phyloP scores from a whole-genome alignment of 2,329 filamentous ascomycete genomes.

The Aspergillus texensis region DNA sequence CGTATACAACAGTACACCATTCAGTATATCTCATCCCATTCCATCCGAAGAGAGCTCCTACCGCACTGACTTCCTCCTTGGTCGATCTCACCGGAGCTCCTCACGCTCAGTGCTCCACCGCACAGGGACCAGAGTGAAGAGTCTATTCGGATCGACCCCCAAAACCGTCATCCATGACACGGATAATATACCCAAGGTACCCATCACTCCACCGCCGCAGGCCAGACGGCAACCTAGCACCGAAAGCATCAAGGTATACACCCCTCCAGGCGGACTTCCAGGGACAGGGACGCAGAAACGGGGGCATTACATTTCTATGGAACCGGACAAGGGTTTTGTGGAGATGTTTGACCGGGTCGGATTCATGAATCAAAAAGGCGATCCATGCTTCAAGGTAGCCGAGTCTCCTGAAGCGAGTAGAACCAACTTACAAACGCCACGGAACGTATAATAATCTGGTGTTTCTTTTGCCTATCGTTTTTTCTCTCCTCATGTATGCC shows the following conservation, averaged over 20 bases:
- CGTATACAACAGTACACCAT: slow-evolving; percentile 34
- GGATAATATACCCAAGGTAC: slow-evolving; percentile 21
- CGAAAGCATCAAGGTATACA: slow-evolving; percentile 52
- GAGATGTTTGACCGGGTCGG: slow-evolving; percentile 43
- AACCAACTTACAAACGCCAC: slow-evolving; percentile 3
- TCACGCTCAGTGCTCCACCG: slow-evolving; percentile 37
- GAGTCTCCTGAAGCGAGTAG: slow-evolving; percentile 19
- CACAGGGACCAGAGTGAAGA: slow-evolving; percentile 40
- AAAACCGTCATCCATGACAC: slow-evolving; percentile 21
- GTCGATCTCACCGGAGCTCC: slow-evolving; percentile 27
- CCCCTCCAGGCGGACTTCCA: slow-evolving; percentile 41
- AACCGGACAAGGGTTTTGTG: slow-evolving; percentile 40
- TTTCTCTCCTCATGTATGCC: slow-evolving; percentile 2
- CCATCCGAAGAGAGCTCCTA: slow-evolving; percentile 44
- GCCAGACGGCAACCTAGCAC: slow-evolving; percentile 37
- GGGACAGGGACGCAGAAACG: slow-evolving; percentile 30
- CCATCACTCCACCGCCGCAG: slow-evolving; percentile 27
- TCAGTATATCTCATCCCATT: slow-evolving; percentile 49
- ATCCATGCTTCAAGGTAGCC: slow-evolving; percentile 32
- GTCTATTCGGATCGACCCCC: slow-evolving; percentile 34
- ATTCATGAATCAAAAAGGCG: slow-evolving; percentile 32
- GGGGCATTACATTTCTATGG: slow-evolving; percentile 27
- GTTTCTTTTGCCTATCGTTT: background rate
- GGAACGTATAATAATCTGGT: background rate
- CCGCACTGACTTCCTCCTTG: slow-evolving; percentile 48